Percentiles rank a stretch among this genome's conserved stretches.
Evolutionary conservation across 179 eudicot genomes (phyloP).

Genomic region (Camellia oleifera): DNA sequence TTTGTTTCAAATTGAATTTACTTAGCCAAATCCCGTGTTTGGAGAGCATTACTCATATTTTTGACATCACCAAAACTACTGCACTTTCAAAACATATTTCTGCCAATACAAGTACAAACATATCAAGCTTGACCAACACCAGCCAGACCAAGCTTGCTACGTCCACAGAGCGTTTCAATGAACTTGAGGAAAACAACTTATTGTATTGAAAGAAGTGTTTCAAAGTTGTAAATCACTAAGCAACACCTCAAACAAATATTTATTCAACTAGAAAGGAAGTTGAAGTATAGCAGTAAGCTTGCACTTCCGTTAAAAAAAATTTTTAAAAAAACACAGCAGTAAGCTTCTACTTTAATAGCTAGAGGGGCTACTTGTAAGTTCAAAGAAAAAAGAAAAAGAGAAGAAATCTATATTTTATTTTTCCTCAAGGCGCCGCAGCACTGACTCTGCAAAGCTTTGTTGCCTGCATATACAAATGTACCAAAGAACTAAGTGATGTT

Average conservation of each 20-base stretch:
- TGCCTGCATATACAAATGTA: slow-evolving; percentile 47
- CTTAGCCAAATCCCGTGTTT: too few species aligned
- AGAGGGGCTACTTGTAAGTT: neutral
- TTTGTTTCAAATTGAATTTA: too few species aligned
- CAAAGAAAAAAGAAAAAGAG: neutral
- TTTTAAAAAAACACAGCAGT: neutral
- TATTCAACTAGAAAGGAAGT: neutral
- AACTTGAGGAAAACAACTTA: neutral
- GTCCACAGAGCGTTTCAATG: neutral
- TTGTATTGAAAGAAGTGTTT: neutral
- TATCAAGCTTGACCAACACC: neutral
- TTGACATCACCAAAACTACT: neutral
- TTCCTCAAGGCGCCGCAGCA: slow-evolving; percentile 55
- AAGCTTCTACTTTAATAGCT: neutral
- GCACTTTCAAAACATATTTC: neutral
- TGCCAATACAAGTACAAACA: neutral
- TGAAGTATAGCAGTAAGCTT: neutral
- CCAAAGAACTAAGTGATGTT: neutral
- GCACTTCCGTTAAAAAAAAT: too few species aligned
- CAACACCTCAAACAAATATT: neutral
- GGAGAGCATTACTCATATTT: too few species aligned
- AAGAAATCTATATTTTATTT: slow-evolving; percentile 20
- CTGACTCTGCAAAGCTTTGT: slow-evolving; percentile 68
- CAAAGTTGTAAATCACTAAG: neutral
- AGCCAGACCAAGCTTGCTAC: neutral